These are phyloP conservation scores for Pseudogymnoascus sp. DNA, from an alignment of 2,329 filamentous ascomycete genomes.

Conservation along the genomic window DNA sequence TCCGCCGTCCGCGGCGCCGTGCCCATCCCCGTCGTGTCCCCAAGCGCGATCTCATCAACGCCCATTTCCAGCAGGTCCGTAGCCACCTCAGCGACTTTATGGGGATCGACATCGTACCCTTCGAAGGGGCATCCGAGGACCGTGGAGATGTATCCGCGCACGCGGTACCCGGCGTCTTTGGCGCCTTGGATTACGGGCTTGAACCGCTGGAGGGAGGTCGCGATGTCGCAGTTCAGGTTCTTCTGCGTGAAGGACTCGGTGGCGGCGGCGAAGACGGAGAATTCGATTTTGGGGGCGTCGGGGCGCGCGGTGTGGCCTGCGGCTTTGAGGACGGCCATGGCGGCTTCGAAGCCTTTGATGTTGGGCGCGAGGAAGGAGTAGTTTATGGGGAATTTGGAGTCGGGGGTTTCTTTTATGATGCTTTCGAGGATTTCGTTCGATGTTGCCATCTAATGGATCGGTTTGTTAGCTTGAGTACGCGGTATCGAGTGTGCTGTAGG, in stretches of 20 bases:
- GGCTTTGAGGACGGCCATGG: slow-evolving; percentile 42
- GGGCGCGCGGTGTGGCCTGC: slow-evolving; percentile 15
- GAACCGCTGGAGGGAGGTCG: slow-evolving; percentile 64
- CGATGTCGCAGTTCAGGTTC: slow-evolving; percentile 76
- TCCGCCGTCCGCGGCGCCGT: slow-evolving; percentile 63
- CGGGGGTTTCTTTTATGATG: slow-evolving; percentile 50
- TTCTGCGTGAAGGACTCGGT: slow-evolving; percentile 73
- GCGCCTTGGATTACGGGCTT: slow-evolving; percentile 60
- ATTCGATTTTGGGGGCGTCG: slow-evolving; percentile 46
- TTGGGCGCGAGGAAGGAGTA: slow-evolving; percentile 82
- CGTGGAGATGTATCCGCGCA: slow-evolving; percentile 73
- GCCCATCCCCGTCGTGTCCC: slow-evolving; percentile 87
- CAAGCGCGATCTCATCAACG: slow-evolving; percentile 82
- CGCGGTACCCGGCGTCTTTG: slow-evolving; percentile 56
- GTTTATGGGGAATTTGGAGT: slow-evolving; percentile 49
- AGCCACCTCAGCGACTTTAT: slow-evolving; percentile 58
- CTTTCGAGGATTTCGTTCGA: slow-evolving; percentile 67
- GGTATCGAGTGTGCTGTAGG: neutral
- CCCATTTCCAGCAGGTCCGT: slow-evolving; percentile 71
- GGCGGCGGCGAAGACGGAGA: slow-evolving; percentile 75
- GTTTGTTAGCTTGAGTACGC: neutral
- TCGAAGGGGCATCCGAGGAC: slow-evolving; percentile 75
- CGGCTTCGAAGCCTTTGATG: slow-evolving; percentile 60
- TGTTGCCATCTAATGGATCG: slow-evolving; percentile 58
- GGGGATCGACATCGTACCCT: slow-evolving; percentile 55